Base-by-base conservation (phyloP, 768 basidiomycete genomes). In the Leccinum truebloodii region DNA sequence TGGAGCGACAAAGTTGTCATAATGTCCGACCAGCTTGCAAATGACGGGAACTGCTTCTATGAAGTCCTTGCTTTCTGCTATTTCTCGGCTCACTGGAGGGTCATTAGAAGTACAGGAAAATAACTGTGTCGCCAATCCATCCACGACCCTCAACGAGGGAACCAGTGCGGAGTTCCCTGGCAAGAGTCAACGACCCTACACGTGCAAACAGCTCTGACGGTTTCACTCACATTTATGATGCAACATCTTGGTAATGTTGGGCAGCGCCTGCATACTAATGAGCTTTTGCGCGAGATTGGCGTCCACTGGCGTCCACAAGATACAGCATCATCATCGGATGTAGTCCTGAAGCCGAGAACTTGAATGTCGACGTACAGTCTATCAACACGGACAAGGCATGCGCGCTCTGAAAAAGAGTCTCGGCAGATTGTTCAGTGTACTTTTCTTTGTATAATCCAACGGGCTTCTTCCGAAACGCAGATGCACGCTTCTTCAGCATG, bases 1-100 rank as follows among this genome's bases (percentile, higher is more conserved):
- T 2, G 71, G 71, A 30, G 67, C 60, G 7, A 73, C 72, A 34
- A 69, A 71, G 52, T 74, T 67, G 28, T 74, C 73, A 22, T 39
- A 61, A 16, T 58, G 57, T 26, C 57, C 48, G 41, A 65, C 48
- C 6, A 73, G 32, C 22, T 58, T 69, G 52, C 65, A 34, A 49
- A 73, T 1, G 58, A 30, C 10, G 30, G 30, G 30, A 30, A 30
- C 30, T 1, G 41, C 7, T 53, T 52, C 61, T 52, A 67, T 60
- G 7, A 30, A 13, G 6, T 3, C 37, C 54, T 63, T 65, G 14
- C 13, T 14, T 35, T 14, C 35, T 35, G 58, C 63, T 1, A n/a
- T 53, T 22, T 58, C 63, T 24, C 6, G 5, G 1, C 34, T 35
- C 34, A 35, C 34, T 35, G 5, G 35, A 35, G 35, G 35, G 35